A percentile compares a stretch with the other conserved stretches of the same genome.
These are phyloP conservation scores for Pseudogymnoascus sp. DNA, from an alignment of 2,329 filamentous ascomycete genomes.

Conservation along the genomic window DNA sequence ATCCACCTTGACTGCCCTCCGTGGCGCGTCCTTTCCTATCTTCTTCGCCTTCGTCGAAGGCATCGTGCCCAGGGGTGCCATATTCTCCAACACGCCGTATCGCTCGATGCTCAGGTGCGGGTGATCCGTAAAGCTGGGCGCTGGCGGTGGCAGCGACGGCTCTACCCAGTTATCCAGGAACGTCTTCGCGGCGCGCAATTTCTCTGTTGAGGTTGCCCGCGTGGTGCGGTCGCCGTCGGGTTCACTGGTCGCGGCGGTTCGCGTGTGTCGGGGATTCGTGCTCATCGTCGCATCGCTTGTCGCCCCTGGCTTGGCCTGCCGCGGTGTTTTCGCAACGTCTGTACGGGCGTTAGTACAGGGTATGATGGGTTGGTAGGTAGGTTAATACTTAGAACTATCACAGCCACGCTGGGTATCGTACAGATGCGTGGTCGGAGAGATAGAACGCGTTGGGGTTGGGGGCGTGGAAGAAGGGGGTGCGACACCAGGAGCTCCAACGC, in stretches of 20 bases:
- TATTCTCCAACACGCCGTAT: conserved; percentile 70
- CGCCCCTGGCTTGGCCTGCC: conserved; percentile 1
- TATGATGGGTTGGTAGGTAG: background rate
- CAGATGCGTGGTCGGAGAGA: background rate
- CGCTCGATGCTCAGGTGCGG: conserved; percentile 54
- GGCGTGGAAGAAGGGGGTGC: conserved; percentile 4
- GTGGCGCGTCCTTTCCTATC: conserved; percentile 16
- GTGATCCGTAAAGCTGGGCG: conserved; percentile 65
- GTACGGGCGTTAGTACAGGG: background rate
- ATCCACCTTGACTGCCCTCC: background rate
- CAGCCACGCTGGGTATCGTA: background rate
- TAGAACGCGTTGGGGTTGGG: conserved; percentile 7
- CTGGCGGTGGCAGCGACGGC: conserved; percentile 43
- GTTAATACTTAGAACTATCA: background rate
- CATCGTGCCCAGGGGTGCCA: conserved; percentile 70
- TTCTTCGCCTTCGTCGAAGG: conserved; percentile 56
- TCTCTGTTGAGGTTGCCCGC: conserved; percentile 14
- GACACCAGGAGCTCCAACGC: background rate
- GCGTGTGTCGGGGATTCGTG: conserved; percentile 11
- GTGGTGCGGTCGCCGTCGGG: background rate
- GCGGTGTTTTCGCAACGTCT: conserved; percentile 6
- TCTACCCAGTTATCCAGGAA: conserved; percentile 43
- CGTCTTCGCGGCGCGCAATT: conserved; percentile 18
- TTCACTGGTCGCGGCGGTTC: conserved; percentile 12
- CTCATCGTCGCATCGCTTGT: conserved; percentile 9